Base-by-base conservation (phyloP, 2,329 filamentous ascomycete genomes). In the Fusarium pilosicola region DNA sequence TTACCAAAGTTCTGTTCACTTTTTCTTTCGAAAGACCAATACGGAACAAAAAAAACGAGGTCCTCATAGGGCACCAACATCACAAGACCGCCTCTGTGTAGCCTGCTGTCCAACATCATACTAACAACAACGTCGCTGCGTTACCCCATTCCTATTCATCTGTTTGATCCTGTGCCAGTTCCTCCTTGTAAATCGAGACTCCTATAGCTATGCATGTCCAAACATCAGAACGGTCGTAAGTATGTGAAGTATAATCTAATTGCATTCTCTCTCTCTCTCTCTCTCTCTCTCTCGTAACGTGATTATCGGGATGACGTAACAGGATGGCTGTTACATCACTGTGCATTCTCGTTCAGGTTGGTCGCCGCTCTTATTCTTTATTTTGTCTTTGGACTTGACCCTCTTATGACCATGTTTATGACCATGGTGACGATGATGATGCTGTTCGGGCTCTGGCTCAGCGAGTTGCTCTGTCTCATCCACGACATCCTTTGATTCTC, bases 261-360 rank as follows among this genome's bases (percentile, higher is more conserved):
- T 32, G 18, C 26, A 41, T 56, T 45, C 62, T 41, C 18, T 49
- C 30, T 48, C 59, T 48, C 59, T 28, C 26, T 26, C 26, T 26
- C 26, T 26, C 26, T 28, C 28, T 42, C 24, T 49, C 30, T 48
- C 59, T 42, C 24, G n/a, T 28, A 36, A 28, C 51, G 41, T 61
- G 32, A 6, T 51, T 46, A 51, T 48, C 63, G 44, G 32, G 56
- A 22, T 36, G 30, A 24, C 52, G 15, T 52, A 38, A 61, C 34
- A 51, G 49, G 28, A 44, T 34, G 41, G 18, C 39, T 34, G 42
- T 77, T 77, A 88, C 86, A 88, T 88, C 58, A 88, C 79, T 15
- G 74, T 78, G 75, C 86, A 88, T 75, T 88, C 86, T 71, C 86
- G 81, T 65, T 88, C 86, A 4, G 84, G 82, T 42, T 84, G 83